phyloP scores from a whole-genome alignment of 2,329 filamentous ascomycete species.

The Parascedosporium putredinis region DNA sequence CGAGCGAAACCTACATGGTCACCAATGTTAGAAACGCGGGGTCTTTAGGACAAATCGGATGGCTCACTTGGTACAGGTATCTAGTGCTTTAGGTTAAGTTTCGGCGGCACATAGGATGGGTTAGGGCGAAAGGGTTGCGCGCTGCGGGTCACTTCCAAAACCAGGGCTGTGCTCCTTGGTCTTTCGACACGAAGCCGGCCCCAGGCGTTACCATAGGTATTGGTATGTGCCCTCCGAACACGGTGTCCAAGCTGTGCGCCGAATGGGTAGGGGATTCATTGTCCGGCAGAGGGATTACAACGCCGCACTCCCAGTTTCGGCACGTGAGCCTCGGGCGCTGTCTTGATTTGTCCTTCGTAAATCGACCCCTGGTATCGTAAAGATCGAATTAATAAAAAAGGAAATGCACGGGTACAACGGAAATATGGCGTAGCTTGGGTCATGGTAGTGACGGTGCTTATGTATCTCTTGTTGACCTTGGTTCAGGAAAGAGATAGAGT shows the following conservation, averaged over 20 bases:
- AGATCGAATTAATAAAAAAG: neutral
- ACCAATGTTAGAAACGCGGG: no score
- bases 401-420: no score
- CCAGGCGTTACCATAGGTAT: constrained; percentile 3
- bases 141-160: neutral
- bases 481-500: no score
- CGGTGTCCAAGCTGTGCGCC: neutral
- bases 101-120: neutral
- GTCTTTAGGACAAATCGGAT: no score
- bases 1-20: no score
- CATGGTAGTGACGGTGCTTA: no score
- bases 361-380: constrained; percentile 53
- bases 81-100: neutral
- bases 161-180: constrained; percentile 1
- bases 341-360: constrained; percentile 58
- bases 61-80: no score
- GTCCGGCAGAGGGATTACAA: constrained; percentile 53
- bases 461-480: no score
- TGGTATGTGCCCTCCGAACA: constrained; percentile 3
- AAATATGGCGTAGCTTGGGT: no score
- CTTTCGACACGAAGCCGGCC: neutral
- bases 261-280: neutral
- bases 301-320: constrained; percentile 93
- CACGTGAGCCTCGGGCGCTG: constrained; percentile 64
- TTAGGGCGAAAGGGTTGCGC: no score